Percentiles rank a stretch among this genome's conserved stretches.
These are phyloP conservation scores for Neonectria hederae DNA, from an alignment of 2,329 filamentous ascomycete species.

Conservation along the genomic window DNA sequence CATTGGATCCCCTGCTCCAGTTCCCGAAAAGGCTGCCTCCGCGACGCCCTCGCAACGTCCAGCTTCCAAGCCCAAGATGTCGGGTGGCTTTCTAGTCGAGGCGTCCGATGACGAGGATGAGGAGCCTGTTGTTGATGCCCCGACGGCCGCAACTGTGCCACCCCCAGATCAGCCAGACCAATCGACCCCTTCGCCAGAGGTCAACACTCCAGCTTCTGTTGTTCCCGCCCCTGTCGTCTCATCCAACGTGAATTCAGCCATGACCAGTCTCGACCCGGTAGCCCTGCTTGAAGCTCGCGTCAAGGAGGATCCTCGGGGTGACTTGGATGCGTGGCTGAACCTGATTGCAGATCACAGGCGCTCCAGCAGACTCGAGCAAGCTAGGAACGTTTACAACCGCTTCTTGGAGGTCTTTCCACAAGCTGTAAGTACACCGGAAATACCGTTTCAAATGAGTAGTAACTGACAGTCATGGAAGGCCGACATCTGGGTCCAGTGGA, in stretches of 20 bases:
- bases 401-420: conserved; percentile 91
- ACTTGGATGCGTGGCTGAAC: conserved; percentile 89
- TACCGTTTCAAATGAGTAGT: background rate
- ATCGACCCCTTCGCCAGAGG: conserved; percentile 36
- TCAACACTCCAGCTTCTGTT: conserved; percentile 30
- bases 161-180: conserved; percentile 27
- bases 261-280: conserved; percentile 70
- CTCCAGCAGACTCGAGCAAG: conserved; percentile 83
- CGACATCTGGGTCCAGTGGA: conserved; percentile 89
- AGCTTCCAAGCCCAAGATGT: conserved; percentile 65
- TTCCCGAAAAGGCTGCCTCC: conserved; percentile 42
- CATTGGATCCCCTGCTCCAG: conserved; percentile 53
- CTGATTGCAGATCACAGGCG: conserved; percentile 86
- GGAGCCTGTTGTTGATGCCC: conserved; percentile 39
- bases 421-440: conserved; percentile 72
- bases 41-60: conserved; percentile 43
- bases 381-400: conserved; percentile 81
- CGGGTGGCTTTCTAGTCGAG: conserved; percentile 68
- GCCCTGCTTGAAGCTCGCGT: conserved; percentile 89
- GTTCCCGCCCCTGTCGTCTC: conserved; percentile 36
- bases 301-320: conserved; percentile 90
- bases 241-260: conserved; percentile 47
- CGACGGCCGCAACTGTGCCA: conserved; percentile 23
- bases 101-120: conserved; percentile 65
- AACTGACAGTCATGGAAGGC: conserved; percentile 67